Conservation (phyloP, 192 early-diverging fungal species). For the Borealophlyctis nickersoniae region DNA sequence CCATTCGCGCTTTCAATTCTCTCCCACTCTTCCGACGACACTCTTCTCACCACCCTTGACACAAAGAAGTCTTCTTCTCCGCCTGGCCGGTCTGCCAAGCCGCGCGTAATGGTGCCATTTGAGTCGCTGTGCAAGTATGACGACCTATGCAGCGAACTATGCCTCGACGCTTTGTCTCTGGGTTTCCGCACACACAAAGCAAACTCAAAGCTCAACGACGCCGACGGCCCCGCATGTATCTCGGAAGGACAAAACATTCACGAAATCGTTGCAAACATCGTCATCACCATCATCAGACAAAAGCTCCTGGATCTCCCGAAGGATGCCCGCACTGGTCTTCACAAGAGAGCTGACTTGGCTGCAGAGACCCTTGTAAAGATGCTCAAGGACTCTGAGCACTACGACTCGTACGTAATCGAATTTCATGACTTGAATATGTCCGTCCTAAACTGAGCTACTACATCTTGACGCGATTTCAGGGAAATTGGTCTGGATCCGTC, state of each 20-base stretch:
- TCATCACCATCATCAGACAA: conserved; percentile 24
- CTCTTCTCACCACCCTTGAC: too few species aligned
- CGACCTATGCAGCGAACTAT: conserved; percentile 39
- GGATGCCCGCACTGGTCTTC: too few species aligned
- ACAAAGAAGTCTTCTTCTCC: too few species aligned
- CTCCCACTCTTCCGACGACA: too few species aligned
- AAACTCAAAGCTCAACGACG: conserved; percentile 32
- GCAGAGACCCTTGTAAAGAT: conserved; percentile 12
- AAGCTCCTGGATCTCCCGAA: conserved; percentile 16
- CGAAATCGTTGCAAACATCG: conserved; percentile 19
- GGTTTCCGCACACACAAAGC: conserved; percentile 51
- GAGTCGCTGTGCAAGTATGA: too few species aligned
- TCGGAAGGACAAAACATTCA: background rate
- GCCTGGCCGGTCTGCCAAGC: too few species aligned
- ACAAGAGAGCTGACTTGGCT: conserved; percentile 21
- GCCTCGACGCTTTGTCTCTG: conserved; percentile 45
- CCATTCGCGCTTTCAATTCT: too few species aligned
- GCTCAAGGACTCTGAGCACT: background rate
- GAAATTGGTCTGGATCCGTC: conserved; percentile 1
- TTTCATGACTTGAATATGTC: background rate
- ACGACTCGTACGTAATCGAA: background rate
- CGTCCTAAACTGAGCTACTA: background rate
- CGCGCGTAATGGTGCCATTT: too few species aligned
- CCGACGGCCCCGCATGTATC: background rate
- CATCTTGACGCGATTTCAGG: conserved; percentile 5